A percentile compares a stretch with the other conserved stretches of the same genome.
phyloP scores from a whole-genome alignment of 2,329 filamentous ascomycete species.

The Aureobasidium leucospermi region DNA sequence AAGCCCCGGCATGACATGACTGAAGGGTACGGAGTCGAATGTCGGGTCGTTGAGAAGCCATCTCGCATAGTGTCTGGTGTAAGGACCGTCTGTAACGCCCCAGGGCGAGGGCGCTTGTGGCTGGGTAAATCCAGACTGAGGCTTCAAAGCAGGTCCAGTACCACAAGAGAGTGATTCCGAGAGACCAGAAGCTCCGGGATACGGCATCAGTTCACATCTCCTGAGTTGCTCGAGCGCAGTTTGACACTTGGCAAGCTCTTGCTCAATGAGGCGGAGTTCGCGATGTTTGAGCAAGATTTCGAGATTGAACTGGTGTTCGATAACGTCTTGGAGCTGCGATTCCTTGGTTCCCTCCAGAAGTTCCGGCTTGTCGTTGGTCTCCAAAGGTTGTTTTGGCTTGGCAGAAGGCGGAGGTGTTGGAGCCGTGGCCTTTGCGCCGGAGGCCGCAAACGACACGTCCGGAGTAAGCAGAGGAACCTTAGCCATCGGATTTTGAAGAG shows the following conservation, averaged over 20 bases:
- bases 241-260: conserved; percentile 94
- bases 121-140: conserved; percentile 54
- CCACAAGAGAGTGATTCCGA: conserved; percentile 66
- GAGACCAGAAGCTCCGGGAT: conserved; percentile 63
- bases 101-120: conserved; percentile 79
- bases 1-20: conserved; percentile 17
- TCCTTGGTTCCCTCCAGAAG: conserved; percentile 15
- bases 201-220: conserved; percentile 86
- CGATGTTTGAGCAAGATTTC: conserved; percentile 93
- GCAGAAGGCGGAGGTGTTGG: neutral
- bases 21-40: conserved; percentile 56
- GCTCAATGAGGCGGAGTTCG: conserved; percentile 87
- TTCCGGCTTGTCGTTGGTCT: neutral
- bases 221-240: conserved; percentile 87
- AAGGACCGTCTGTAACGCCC: conserved; percentile 85
- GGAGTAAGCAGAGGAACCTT: neutral
- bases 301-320: conserved; percentile 81
- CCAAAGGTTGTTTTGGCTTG: neutral
- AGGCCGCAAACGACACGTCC: neutral
- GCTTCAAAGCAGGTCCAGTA: conserved; percentile 61
- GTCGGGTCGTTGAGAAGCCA: conserved; percentile 86
- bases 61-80: conserved; percentile 87
- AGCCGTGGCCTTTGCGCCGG: neutral
- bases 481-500: neutral
- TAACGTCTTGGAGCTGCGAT: conserved; percentile 58